Base-by-base conservation (phyloP, 495 filamentous ascomycete species). In the Penicillium taxi region DNA sequence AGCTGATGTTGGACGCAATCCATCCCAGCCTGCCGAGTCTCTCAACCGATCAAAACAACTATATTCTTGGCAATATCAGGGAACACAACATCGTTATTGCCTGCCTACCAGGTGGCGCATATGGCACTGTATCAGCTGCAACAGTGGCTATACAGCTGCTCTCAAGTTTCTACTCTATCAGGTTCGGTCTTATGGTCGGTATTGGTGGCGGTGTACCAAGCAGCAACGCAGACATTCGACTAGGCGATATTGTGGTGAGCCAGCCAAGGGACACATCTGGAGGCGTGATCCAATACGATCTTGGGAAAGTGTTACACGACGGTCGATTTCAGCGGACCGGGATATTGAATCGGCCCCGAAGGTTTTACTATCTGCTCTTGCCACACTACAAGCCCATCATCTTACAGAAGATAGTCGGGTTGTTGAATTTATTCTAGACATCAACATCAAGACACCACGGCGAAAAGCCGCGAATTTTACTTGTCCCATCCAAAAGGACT, bases 221-320 rank as follows among this genome's bases (percentile, higher is more conserved):
- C 37, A 49, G 40, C 32, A 29, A 56, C 13, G 32, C 50, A 20
- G 60, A 70, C 37, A 50, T 64, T 29, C 53, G 54, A 26, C 55
- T 70, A 7, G 66, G 67, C 17, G 66, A 69, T 49, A 53, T 71
- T 9, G 65, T 70, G 2, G 55, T 73, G 32, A 60, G 64, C 48
- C 39, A 52, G 17, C 56, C 61, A 6, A 44, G 21, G n/a, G 42
- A 34, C 12, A 47, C 19, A 7, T 45, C 38, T 40, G 48, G 51
- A 20, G 62, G 64, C 14, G 64, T 70, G 1, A 48, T 71, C 6
- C 59, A 67, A 38, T 69, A 63, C 40, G 56, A 69, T 32, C 44
- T 55, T 32, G 64, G 63, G 9, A 67, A 64, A 35, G 39, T 39
- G 9, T 21, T 48, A 9, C 30, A 17, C 29, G 52, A 47, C 16